phyloP scores from a whole-genome alignment of 2,329 filamentous ascomycete species.

The Hirsutella thompsonii region DNA sequence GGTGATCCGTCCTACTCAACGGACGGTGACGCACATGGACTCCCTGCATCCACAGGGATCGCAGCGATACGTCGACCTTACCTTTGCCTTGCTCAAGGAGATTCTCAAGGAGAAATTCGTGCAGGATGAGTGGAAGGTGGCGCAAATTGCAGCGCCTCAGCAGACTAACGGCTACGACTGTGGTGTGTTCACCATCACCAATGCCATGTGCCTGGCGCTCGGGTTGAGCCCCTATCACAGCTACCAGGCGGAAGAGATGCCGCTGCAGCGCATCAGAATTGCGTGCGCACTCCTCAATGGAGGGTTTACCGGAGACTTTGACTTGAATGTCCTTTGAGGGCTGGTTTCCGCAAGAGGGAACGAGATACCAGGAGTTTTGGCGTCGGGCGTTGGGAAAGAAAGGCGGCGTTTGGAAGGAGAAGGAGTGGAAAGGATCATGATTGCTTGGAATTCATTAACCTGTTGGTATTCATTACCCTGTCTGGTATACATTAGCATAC shows the following conservation, averaged over 20 bases:
- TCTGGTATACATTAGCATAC: no score
- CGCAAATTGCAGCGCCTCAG: slow-evolving; percentile 33
- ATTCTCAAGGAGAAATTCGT: slow-evolving; percentile 42
- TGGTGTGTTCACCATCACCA: slow-evolving; percentile 65
- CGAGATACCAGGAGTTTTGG: neutral
- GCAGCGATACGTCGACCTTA: slow-evolving; percentile 24
- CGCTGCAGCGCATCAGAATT: slow-evolving; percentile 45
- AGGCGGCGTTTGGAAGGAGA: no score
- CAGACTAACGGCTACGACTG: slow-evolving; percentile 64
- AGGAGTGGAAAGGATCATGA: no score
- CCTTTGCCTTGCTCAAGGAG: slow-evolving; percentile 41
- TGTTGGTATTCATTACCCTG: no score
- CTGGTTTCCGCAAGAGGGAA: neutral
- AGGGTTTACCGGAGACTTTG: slow-evolving; percentile 51
- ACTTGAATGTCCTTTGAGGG: slow-evolving; percentile 28
- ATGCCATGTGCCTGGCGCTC: slow-evolving; percentile 49
- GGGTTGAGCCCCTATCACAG: slow-evolving; percentile 36
- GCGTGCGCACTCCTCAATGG: slow-evolving; percentile 53
- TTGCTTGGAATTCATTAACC: no score
- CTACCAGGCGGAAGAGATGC: slow-evolving; percentile 42
- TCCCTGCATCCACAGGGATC: slow-evolving; percentile 38
- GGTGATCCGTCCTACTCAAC: slow-evolving; percentile 47
- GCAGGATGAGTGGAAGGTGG: slow-evolving; percentile 45
- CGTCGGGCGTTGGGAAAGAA: neutral
- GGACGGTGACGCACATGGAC: slow-evolving; percentile 56